These are phyloP conservation scores for Arthrobotrys entomopaga DNA, from an alignment of 2,329 filamentous ascomycete genomes.

Conservation along the genomic window DNA sequence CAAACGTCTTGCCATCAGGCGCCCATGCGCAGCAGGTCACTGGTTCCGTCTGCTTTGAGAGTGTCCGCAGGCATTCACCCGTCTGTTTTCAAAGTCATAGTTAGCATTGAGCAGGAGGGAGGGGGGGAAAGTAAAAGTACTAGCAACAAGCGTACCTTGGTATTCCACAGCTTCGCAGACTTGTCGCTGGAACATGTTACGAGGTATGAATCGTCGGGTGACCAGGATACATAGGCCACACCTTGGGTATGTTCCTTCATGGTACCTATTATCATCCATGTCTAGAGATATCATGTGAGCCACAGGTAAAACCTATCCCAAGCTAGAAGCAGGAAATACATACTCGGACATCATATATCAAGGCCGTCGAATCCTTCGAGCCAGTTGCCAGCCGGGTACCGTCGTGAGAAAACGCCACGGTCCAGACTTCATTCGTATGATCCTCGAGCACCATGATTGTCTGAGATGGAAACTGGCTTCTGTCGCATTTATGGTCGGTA, in stretches of 20 bases:
- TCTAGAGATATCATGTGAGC: constrained; percentile 59
- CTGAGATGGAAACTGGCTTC: constrained; percentile 79
- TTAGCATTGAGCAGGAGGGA: constrained; percentile 16
- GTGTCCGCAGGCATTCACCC: constrained; percentile 71
- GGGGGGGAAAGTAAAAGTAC: background rate
- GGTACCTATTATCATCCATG: constrained; percentile 72
- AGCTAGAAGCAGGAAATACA: constrained; percentile 11
- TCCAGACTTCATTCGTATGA: constrained; percentile 88
- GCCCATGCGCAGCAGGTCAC: constrained; percentile 93
- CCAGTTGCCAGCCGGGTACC: constrained; percentile 84
- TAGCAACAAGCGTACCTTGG: constrained; percentile 67
- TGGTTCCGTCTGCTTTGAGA: constrained; percentile 80
- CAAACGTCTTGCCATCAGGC: constrained; percentile 78
- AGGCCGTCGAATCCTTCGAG: constrained; percentile 77
- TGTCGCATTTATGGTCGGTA: constrained; percentile 84
- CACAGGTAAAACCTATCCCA: background rate
- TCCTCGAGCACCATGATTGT: constrained; percentile 76
- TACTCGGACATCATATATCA: constrained; percentile 79
- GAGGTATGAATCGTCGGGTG: constrained; percentile 86
- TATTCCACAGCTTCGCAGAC: constrained; percentile 79
- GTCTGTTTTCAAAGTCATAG: constrained; percentile 64
- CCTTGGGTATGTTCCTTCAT: constrained; percentile 75
- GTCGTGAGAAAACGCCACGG: constrained; percentile 87
- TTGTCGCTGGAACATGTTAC: constrained; percentile 83
- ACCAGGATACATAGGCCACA: constrained; percentile 87